Evolutionary conservation across 768 basidiomycete genomes (phyloP), one percentile per base, ranked within the genome.

Genomic region (Boletus rubroflammeus): DNA sequence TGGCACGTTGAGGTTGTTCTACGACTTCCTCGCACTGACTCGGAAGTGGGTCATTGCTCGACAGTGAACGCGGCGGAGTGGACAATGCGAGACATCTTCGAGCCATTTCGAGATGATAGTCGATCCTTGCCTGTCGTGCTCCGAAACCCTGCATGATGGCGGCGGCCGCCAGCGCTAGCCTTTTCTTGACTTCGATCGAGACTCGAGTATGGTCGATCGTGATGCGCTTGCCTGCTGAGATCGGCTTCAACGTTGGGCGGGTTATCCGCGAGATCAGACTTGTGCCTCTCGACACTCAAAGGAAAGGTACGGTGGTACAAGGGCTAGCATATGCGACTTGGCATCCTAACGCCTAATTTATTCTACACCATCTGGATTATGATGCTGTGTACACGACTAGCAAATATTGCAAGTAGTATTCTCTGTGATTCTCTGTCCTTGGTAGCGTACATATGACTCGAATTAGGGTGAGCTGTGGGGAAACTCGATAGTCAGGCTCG

Each of bases 61-160:
- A 55, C 29, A 25, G 38, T 8, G 54, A 25, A 15, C 19, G 42
- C 15, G 48, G 56, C 15, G 55, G 39, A 17, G 28, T 7, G 32
- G 62, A 51, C 26, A 34, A 10, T 0, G 59, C 49, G 17, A 65
- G 64, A 44, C 62, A 66, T 49, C n/a, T 56, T 42, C 45, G 51
- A 13, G 57, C 50, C 28, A 47, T 34, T 39, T 64, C 57, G 50
- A 65, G 59, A 43, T 65, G 64, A 32, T 43, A 26, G 45, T 65
- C 57, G 51, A 65, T 63, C 1, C 28, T 55, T 31, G 59, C 59
- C 44, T 61, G 64, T 47, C 43, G 59, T 43, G 46, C 43, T 26
- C 44, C 21, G 34, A 66, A 50, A 49, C 32, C 19, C 19, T 57
- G 47, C 62, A 58, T 60, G 32, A 58, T 60, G 32, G 21, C 23